These are phyloP conservation scores for Colletotrichum spinosum DNA, from an alignment of 2,329 filamentous ascomycete species.

Conservation along the genomic window DNA sequence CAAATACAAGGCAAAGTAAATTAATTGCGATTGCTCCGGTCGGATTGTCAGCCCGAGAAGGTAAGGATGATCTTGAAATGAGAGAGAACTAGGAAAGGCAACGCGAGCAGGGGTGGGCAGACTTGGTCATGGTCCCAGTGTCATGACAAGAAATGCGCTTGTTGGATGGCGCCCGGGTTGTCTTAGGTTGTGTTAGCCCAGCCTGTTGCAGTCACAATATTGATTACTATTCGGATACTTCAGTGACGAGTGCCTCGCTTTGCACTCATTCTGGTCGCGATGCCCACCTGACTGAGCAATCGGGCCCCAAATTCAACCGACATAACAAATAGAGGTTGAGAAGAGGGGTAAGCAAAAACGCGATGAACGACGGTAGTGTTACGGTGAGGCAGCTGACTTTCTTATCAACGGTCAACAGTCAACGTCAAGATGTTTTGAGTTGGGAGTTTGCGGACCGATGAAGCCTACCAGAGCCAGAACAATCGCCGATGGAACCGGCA, in stretches of 20 bases:
- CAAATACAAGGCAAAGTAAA: background rate
- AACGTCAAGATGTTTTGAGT: conserved; percentile 18
- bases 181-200: conserved; percentile 31
- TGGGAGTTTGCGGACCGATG: conserved; percentile 17
- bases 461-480: conserved; percentile 7
- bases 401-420: background rate
- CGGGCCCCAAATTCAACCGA: background rate
- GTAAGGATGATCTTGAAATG: background rate
- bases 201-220: conserved; percentile 26
- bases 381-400: background rate
- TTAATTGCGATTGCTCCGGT: conserved; percentile 17
- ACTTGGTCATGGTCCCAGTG: background rate
- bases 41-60: conserved; percentile 6
- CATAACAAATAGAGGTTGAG: background rate
- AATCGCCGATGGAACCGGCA: too few relatives aligned
- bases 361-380: background rate
- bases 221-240: conserved; percentile 8
- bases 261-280: too few relatives aligned
- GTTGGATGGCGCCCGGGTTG: conserved; percentile 27
- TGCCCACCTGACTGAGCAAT: background rate
- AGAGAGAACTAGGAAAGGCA: background rate
- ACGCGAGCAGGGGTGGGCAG: conserved; percentile 18
- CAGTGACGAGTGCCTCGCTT: background rate
- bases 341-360: background rate
- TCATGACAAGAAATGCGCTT: conserved; percentile 24